Conservation (phyloP, 1,284 basidiomycete species). For the Peniophora sp. region DNA sequence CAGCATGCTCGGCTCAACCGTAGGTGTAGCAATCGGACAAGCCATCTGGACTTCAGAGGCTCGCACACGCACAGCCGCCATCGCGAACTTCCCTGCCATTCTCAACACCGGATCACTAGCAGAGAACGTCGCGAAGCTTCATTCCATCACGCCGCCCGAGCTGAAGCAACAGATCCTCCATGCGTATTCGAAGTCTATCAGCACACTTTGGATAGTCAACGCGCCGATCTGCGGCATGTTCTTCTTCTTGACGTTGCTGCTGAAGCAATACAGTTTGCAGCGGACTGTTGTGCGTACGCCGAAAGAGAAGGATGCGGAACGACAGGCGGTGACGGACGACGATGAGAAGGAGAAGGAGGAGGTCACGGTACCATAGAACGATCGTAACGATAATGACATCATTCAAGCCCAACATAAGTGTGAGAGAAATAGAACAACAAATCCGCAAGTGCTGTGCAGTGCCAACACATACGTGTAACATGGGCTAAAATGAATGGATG, state of each 20-base stretch:
- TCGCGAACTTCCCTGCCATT: slow-evolving; percentile 36
- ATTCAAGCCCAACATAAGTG: no score
- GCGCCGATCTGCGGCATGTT: slow-evolving; percentile 54
- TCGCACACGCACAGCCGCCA: slow-evolving; percentile 35
- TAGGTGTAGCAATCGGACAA: slow-evolving; percentile 69
- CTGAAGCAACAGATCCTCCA: slow-evolving; percentile 37
- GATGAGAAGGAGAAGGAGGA: no score
- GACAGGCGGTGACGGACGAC: no score
- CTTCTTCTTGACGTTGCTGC: slow-evolving; percentile 31
- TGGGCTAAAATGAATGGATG: no score
- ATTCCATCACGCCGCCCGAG: slow-evolving; percentile 29
- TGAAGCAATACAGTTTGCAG: slow-evolving; percentile 54
- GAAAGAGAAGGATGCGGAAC: no score
- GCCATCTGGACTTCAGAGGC: slow-evolving; percentile 58
- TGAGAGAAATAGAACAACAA: no score
- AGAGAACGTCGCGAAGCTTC: slow-evolving; percentile 45
- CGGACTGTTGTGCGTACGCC: slow-evolving; percentile 35
- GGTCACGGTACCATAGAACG: no score
- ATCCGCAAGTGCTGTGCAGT: no score
- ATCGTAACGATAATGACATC: no score
- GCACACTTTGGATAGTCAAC: slow-evolving; percentile 65
- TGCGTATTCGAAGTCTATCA: slow-evolving; percentile 64
- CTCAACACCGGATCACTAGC: slow-evolving; percentile 46
- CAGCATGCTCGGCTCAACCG: slow-evolving; percentile 67
- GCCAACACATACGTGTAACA: no score